Conservation (phyloP, 306 rosid genomes). For the Malus orientalis region DNA sequence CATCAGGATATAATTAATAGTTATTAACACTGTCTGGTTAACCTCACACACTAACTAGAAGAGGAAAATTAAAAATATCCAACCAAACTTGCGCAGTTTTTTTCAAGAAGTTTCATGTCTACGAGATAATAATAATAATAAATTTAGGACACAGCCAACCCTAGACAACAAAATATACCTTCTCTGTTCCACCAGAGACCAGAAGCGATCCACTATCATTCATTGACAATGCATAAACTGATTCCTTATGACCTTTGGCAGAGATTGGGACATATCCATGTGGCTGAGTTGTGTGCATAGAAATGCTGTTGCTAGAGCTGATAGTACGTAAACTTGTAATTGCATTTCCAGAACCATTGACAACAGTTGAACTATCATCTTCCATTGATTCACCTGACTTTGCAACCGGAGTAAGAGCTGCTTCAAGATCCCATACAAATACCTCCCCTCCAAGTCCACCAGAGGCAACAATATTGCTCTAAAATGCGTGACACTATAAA, state of each 20-base stretch:
- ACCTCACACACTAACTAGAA: neutral
- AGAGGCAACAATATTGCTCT: slow-evolving; percentile 99
- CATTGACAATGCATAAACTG: slow-evolving; percentile 96
- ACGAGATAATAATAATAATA: slow-evolving; percentile 8
- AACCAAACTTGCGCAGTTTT: slow-evolving; percentile 8
- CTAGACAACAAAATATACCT: slow-evolving; percentile 47
- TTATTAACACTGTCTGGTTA: neutral
- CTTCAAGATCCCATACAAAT: slow-evolving; percentile 94
- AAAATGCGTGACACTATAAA: slow-evolving; percentile 91
- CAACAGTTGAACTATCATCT: slow-evolving; percentile 70
- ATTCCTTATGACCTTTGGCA: slow-evolving; percentile 99
- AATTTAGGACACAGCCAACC: slow-evolving; percentile 18
- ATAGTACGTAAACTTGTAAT: slow-evolving; percentile 69
- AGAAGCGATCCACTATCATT: slow-evolving; percentile 85
- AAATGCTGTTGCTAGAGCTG: slow-evolving; percentile 73
- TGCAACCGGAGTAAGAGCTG: slow-evolving; percentile 60
- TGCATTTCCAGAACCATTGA: slow-evolving; percentile 65
- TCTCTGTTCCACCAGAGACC: slow-evolving; percentile 98
- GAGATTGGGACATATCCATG: slow-evolving; percentile 80
- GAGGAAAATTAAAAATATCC: neutral
- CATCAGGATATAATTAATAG: slow-evolving; percentile 12
- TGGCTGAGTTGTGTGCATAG: slow-evolving; percentile 58
- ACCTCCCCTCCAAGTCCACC: slow-evolving; percentile 99
- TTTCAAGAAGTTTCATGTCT: neutral
- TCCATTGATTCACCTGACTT: slow-evolving; percentile 63